Evolutionary conservation across 2,329 filamentous ascomycete species (phyloP), one percentile per base, ranked within the genome.

Genomic region (Penicillium brevicompactum): DNA sequence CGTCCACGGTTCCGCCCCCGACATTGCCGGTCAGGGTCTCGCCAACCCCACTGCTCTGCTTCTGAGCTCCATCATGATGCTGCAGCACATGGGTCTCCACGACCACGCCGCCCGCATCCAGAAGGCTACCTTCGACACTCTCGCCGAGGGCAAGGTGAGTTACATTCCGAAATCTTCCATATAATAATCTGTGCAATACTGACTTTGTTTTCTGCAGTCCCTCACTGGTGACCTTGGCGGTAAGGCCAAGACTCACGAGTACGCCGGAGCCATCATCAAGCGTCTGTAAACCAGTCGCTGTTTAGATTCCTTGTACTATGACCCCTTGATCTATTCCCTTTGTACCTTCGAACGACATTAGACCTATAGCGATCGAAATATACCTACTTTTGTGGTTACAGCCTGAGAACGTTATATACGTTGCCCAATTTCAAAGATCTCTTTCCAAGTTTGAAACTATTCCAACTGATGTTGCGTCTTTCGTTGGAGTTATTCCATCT

Each of bases 51-150:
- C 94, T 59, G 94, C 94, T 57, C 87, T 99, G 67, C 87, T 99
- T 64, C 89, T 97, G 72, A 91, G 86, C 78, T 95, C 90, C 76
- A 94, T 97, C 82, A 97, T 99, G 94, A 97, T 99, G 94, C 81
- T 99, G 84, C 88, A 94, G 78, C 94, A 99, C 82, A 97, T 99
- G 93, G 87, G 90, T 71, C 84, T 99, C 63, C 87, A 81, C 76
- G 84, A 91, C 62, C 87, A 97, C 76, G 94, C 94, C 66, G 77
- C 82, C 76, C 87, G 87, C 76, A 97, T 99, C 73, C 91, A 97
- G 84, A 89, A 86, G 78, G 94, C 94, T 65, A 95, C 93, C 73
- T 97, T 99, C 78, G 90, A 90, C 76, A 96, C 92, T 59, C 85
- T 99, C 65, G 89, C 92, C 58, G 92, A 99, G 84, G 94, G 94